Evolutionary conservation across 2,329 filamentous ascomycete genomes (phyloP).

Genomic region (Colletotrichum truncatum): DNA sequence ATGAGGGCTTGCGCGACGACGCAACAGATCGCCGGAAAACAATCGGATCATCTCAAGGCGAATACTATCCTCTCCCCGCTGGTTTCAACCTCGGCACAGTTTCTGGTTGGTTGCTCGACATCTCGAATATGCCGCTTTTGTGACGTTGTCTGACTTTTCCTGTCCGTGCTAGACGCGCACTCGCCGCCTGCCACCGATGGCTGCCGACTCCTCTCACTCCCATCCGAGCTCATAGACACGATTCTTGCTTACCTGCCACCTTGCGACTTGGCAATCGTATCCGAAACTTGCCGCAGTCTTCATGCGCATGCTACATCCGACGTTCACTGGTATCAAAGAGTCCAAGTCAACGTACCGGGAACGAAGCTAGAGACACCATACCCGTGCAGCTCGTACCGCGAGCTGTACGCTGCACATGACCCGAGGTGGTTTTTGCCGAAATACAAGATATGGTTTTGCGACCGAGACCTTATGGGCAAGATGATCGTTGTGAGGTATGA

Average conservation of each 20-base stretch:
- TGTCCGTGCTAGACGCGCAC: conserved; percentile 1
- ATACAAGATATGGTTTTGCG: conserved; percentile 87
- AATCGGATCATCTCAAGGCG: conserved; percentile 16
- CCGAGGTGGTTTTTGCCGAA: conserved; percentile 86
- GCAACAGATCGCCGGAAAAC: conserved; percentile 30
- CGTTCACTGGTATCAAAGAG: conserved; percentile 74
- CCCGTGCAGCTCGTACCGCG: conserved; percentile 71
- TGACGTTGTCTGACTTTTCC: not conserved
- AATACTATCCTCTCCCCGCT: conserved; percentile 27
- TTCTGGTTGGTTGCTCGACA: not conserved
- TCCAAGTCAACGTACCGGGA: conserved; percentile 74
- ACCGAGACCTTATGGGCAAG: conserved; percentile 77
- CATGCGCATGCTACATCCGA: conserved; percentile 70
- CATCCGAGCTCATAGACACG: conserved; percentile 78
- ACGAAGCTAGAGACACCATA: conserved; percentile 60
- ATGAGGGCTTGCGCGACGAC: conserved; percentile 33
- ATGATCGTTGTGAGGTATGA: conserved; percentile 83
- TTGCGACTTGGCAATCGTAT: conserved; percentile 67
- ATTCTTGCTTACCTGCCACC: conserved; percentile 75
- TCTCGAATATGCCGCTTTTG: not conserved
- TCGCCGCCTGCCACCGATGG: not conserved
- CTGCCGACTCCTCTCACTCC: conserved; percentile 63
- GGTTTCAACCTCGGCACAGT: not conserved
- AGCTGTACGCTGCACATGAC: conserved; percentile 79
- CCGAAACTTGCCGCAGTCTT: conserved; percentile 70